phyloP scores from a whole-genome alignment of 2,329 filamentous ascomycete genomes.

The Aspergillus jensenii region DNA sequence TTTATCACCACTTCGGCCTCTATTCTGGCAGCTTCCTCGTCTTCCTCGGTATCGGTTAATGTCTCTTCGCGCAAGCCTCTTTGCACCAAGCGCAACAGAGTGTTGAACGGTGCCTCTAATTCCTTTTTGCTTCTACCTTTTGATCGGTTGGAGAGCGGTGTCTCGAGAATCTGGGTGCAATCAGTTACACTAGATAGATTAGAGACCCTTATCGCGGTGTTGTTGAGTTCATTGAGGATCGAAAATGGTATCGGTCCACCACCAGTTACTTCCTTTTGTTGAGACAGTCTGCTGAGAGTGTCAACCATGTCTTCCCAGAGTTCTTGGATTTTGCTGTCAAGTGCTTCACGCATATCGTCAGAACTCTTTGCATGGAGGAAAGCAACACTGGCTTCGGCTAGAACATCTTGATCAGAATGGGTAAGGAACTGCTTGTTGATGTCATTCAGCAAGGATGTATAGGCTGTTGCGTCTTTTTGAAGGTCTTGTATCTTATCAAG shows the following conservation, averaged over 20 bases:
- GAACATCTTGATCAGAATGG: conserved; percentile 82
- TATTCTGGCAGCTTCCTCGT: conserved; percentile 69
- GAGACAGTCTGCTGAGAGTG: conserved; percentile 69
- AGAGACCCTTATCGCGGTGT: conserved; percentile 74
- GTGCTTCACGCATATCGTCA: conserved; percentile 83
- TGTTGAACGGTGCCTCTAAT: conserved; percentile 55
- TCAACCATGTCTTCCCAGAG: conserved; percentile 84
- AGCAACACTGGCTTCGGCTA: conserved; percentile 78
- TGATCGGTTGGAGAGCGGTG: conserved; percentile 33
- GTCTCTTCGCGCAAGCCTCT: conserved; percentile 63
- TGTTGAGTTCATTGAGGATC: conserved; percentile 68
- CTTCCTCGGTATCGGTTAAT: conserved; percentile 37
- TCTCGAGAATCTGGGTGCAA: conserved; percentile 73
- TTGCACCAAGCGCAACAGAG: conserved; percentile 70
- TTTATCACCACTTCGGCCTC: conserved; percentile 78
- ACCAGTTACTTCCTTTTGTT: conserved; percentile 68
- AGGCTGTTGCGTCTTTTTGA: conserved; percentile 79
- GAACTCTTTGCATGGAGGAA: conserved; percentile 82
- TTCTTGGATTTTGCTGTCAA: conserved; percentile 74
- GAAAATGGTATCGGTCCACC: conserved; percentile 68
- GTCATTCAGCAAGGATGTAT: conserved; percentile 79
- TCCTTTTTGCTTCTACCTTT: conserved; percentile 42
- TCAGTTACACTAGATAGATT: conserved; percentile 79
- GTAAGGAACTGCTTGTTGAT: conserved; percentile 91
- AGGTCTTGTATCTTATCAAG: conserved; percentile 85